Evolutionary conservation across 192 early-diverging fungal species (phyloP), one percentile per base, ranked within the genome.

Genomic region (Coemansia sp.): DNA sequence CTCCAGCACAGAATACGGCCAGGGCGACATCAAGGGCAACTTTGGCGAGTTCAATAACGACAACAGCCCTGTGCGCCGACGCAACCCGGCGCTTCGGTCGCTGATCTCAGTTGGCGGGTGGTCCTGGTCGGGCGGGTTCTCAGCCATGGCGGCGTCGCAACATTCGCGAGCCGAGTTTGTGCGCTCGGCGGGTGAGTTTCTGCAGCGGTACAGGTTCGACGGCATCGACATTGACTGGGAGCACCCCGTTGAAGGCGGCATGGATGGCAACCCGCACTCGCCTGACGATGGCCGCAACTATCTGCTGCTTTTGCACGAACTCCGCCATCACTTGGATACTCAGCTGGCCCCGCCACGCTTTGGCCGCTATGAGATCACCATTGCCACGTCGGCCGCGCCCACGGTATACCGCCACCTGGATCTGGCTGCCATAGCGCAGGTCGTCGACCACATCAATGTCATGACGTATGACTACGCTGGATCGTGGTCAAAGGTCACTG

Each of bases 381-480:
- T 87, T 23, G 92, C 93, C 19, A 86, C 91, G 46, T 87, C 89
- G 7, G 88, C 89, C 21, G 87, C 87, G 5, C 86, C 81, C 44
- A 73, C 78, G 1, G 78, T 88, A n/a, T 92, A 92, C 69, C 81
- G 85, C 25, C 85, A 87, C 17, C 68, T 91, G 51, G 73, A 85
- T 21, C 80, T 94, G 41, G 72, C 62, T 5, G 86, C 85, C 58
- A 90, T 91, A 83, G 83, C 85, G 7, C 81, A 84, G 23, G 87
- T 87, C 39, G 85, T 92, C 34, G 90, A 94, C 76, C 68, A 83
- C 19, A 91, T 98, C 84, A 93, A 95, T 70, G 72, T 98, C 46
- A 99, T 99, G 97, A 87, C 94, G 3, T 98, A 97, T 76, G 93
- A 94, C 73, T 87, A 88, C 51, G 74, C 85, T 1, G 90, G 90